A percentile compares a stretch with the other conserved stretches of the same genome.
Conservation (phyloP, 2,329 filamentous ascomycete species). For the Fusarium sp. region DNA sequence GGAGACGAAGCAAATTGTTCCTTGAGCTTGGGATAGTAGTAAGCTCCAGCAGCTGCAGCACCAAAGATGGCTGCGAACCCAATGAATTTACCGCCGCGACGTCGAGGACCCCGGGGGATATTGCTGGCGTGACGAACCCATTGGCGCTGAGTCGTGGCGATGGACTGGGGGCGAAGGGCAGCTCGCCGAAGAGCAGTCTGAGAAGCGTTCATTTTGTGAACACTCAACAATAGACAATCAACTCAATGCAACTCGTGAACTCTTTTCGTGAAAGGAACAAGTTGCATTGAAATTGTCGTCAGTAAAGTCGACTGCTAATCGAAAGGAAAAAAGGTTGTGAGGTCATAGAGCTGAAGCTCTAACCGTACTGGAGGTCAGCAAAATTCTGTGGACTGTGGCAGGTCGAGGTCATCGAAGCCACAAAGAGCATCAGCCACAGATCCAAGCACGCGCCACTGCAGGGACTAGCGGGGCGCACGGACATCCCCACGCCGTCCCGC, state of each 20-base stretch:
- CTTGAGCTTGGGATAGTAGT: conserved; percentile 51
- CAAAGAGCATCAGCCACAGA: conserved; percentile 21
- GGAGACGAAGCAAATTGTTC: conserved; percentile 37
- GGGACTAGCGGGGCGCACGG: conserved; percentile 24
- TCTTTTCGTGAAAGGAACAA: conserved; percentile 7
- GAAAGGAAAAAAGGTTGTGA: conserved; percentile 35
- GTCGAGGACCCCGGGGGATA: conserved; percentile 28
- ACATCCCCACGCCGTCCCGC: conserved; percentile 29
- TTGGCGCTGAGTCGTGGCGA: conserved; percentile 40
- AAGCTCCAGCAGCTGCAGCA: conserved; percentile 50
- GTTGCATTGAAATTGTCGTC: conserved; percentile 9
- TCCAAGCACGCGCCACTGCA: conserved; percentile 28
- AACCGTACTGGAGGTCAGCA: conserved; percentile 37
- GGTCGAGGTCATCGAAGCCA: conserved; percentile 15
- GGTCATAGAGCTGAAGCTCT: conserved; percentile 41
- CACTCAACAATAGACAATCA: background rate
- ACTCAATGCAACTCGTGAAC: conserved; percentile 9
- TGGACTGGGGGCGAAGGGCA: conserved; percentile 38
- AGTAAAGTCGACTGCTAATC: conserved; percentile 20
- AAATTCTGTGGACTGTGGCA: conserved; percentile 42
- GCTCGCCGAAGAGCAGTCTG: conserved; percentile 44
- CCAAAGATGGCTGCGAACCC: conserved; percentile 49
- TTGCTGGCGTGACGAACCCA: conserved; percentile 45
- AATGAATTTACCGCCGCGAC: conserved; percentile 45
- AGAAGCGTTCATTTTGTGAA: conserved; percentile 46